Conservation (phyloP, 768 basidiomycete genomes). For the Strobilomyces dryophilus region DNA sequence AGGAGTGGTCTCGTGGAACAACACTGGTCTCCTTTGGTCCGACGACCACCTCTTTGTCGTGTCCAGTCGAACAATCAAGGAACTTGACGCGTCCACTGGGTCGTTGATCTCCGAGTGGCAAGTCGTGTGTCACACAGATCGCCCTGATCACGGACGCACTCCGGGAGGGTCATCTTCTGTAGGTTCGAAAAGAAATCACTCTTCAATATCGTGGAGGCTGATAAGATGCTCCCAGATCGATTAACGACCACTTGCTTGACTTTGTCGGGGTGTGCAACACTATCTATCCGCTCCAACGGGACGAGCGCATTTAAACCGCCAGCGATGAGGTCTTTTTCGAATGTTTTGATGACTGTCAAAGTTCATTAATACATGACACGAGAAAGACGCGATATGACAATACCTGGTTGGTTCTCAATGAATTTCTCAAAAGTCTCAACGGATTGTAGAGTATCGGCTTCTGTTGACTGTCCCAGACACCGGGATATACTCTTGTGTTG, state of each 20-base stretch:
- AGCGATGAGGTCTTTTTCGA: conserved; percentile 81
- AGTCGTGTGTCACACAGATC: conserved; percentile 3
- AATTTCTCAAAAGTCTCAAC: conserved; percentile 79
- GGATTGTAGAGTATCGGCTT: conserved; percentile 73
- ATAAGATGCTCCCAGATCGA: conserved; percentile 81
- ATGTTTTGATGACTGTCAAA: conserved; percentile 82
- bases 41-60: too few species aligned
- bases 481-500: too few species aligned
- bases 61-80: too few species aligned
- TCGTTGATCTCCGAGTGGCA: not conserved
- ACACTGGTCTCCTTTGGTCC: too few species aligned
- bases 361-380: not conserved
- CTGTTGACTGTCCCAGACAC: conserved; percentile 68
- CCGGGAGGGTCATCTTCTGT: conserved; percentile 95
- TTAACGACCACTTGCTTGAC: conserved; percentile 82
- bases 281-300: conserved; percentile 74
- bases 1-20: too few species aligned
- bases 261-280: conserved; percentile 85
- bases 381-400: conserved; percentile 1
- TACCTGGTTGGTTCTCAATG: conserved; percentile 82
- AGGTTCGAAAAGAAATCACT: conserved; percentile 91
- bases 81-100: too few species aligned
- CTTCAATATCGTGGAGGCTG: conserved; percentile 91
- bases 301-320: conserved; percentile 78
- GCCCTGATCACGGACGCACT: conserved; percentile 45